Conservation (phyloP, 345 rosid genomes). For the Eucalyptus decipiens region DNA sequence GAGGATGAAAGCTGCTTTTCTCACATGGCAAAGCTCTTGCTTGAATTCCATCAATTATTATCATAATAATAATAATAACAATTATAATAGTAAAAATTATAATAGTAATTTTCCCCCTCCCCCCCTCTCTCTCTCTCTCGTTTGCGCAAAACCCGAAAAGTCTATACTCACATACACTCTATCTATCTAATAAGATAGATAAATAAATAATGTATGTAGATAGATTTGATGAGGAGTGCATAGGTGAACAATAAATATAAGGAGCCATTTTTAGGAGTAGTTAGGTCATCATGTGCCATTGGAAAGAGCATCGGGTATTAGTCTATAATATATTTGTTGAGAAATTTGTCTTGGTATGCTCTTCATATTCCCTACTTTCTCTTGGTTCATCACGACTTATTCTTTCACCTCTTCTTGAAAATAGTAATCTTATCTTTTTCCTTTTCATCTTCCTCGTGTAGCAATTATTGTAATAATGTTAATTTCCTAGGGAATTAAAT, state of each 20-base stretch:
- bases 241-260: background rate
- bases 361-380: background rate
- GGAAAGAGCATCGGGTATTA: background rate
- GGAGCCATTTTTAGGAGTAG: background rate
- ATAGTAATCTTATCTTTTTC: background rate
- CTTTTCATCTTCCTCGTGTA: background rate
- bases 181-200: background rate
- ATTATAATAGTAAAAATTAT: background rate
- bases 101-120: background rate
- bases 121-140: background rate
- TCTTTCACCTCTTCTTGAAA: background rate
- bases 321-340: background rate
- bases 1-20: slow-evolving; percentile 54
- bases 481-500: background rate
- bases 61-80: background rate
- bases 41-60: background rate
- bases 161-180: background rate
- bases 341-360: background rate
- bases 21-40: slow-evolving; percentile 42
- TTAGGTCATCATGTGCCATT: background rate
- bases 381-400: background rate
- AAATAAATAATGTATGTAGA: background rate
- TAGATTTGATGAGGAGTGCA: background rate
- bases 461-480: background rate
- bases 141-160: background rate